phyloP scores from a whole-genome alignment of 306 rosid genomes.

The Pterocarpus macrocarpus region DNA sequence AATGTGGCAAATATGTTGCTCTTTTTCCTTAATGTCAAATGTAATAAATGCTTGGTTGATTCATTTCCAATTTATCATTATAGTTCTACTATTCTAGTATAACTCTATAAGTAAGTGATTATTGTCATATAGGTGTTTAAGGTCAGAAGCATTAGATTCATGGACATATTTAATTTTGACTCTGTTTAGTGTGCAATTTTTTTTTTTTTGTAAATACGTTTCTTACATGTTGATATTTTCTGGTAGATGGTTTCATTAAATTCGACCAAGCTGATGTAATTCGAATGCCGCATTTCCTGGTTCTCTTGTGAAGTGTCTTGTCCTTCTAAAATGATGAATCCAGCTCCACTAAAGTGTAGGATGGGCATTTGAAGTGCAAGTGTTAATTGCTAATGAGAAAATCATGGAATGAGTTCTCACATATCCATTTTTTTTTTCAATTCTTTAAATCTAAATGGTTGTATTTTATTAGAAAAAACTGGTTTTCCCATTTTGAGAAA shows the following conservation, averaged over 20 bases:
- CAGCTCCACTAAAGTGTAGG: constrained; percentile 18
- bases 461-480: background rate
- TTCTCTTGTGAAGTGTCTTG: constrained; percentile 5
- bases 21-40: constrained; percentile 9
- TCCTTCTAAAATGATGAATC: background rate
- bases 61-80: constrained; percentile 30
- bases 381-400: constrained; percentile 1
- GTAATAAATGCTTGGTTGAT: constrained; percentile 26
- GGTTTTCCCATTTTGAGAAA: constrained; percentile 3
- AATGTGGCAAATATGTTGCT: constrained; percentile 26
- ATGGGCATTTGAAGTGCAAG: constrained; percentile 18
- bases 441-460: background rate
- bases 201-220: constrained; percentile 12
- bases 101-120: constrained; percentile 21
- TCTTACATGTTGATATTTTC: constrained; percentile 13
- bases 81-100: constrained; percentile 6
- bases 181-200: background rate
- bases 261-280: constrained; percentile 8
- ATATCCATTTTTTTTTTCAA: background rate
- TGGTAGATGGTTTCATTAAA: constrained; percentile 23
- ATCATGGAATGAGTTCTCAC: constrained; percentile 19
- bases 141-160: constrained; percentile 24
- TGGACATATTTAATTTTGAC: background rate
- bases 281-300: constrained; percentile 16
- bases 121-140: constrained; percentile 9